These are phyloP conservation scores for Cucurbita pepo DNA, from an alignment of 306 rosid species.

Conservation along the genomic window DNA sequence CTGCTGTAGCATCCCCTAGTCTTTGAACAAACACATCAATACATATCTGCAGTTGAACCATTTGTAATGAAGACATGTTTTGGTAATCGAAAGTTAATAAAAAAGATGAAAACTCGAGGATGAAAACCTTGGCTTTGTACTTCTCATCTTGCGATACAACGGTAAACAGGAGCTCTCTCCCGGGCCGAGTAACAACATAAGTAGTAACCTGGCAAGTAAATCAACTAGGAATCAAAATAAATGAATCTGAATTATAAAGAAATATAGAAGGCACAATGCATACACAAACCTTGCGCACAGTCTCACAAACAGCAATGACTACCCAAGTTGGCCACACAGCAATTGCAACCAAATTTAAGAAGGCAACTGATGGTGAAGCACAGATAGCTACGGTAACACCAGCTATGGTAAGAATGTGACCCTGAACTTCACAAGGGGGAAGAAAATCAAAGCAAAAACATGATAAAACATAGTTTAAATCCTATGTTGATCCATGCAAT, in stretches of 20 bases:
- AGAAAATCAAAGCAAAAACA: neutral
- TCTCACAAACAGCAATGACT: slow-evolving; percentile 65
- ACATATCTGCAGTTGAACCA: slow-evolving; percentile 47
- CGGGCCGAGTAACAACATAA: slow-evolving; percentile 89
- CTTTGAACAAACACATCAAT: slow-evolving; percentile 88
- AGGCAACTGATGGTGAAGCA: slow-evolving; percentile 64
- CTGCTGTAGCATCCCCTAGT: slow-evolving; percentile 94
- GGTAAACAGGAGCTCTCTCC: slow-evolving; percentile 81
- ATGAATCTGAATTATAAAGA: slow-evolving; percentile 1
- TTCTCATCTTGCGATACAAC: slow-evolving; percentile 96
- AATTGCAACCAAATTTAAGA: slow-evolving; percentile 56
- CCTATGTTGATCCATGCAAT: neutral
- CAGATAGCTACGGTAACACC: slow-evolving; percentile 85
- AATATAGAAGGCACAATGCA: slow-evolving; percentile 1
- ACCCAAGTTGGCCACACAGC: slow-evolving; percentile 89
- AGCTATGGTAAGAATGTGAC: slow-evolving; percentile 77
- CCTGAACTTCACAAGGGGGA: slow-evolving; percentile 39
- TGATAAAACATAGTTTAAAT: neutral
- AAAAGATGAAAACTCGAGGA: neutral
- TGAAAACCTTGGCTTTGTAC: slow-evolving; percentile 78
- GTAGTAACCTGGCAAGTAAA: slow-evolving; percentile 51
- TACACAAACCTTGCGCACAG: slow-evolving; percentile 60
- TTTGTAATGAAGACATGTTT: neutral
- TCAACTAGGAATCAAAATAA: slow-evolving; percentile 6
- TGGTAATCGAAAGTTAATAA: neutral